Conservation (phyloP, 371 early-diverging fungal species). For the Saksenaea vasiformis region DNA sequence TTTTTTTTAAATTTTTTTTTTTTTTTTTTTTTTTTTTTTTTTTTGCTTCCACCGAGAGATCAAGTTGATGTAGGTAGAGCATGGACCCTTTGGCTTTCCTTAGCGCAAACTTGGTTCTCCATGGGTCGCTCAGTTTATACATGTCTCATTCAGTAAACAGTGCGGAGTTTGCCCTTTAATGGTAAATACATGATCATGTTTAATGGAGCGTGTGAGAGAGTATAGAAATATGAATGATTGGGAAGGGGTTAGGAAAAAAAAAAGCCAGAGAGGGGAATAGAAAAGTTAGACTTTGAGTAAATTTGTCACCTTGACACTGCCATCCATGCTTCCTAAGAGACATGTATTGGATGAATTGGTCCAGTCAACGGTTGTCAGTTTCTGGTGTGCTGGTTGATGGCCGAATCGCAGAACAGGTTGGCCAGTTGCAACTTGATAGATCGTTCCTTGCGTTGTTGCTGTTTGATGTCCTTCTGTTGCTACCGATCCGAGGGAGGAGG, state of each 20-base stretch:
- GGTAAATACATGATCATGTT: neutral
- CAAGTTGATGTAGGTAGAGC: too few relatives aligned
- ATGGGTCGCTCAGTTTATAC: too few relatives aligned
- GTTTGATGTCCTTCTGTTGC: slow-evolving; percentile 7
- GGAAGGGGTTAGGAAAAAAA: neutral
- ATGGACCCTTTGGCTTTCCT: too few relatives aligned
- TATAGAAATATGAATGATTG: neutral
- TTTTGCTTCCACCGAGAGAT: too few relatives aligned
- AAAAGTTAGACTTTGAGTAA: slow-evolving; percentile 56
- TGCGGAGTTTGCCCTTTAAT: too few relatives aligned
- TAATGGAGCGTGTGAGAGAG: neutral
- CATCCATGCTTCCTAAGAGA: slow-evolving; percentile 56
- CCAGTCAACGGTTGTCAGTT: slow-evolving; percentile 61
- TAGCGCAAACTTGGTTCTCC: too few relatives aligned
- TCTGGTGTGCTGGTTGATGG: slow-evolving; percentile 40
- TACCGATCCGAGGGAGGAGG: slow-evolving; percentile 5
- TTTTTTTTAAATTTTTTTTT: too few relatives aligned
- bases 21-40: too few relatives aligned
- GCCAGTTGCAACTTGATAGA: slow-evolving; percentile 41
- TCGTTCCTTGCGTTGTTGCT: slow-evolving; percentile 25
- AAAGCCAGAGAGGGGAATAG: neutral
- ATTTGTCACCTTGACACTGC: slow-evolving; percentile 57
- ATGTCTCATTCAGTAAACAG: too few relatives aligned
- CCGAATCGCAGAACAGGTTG: slow-evolving; percentile 47
- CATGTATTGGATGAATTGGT: slow-evolving; percentile 57